These are phyloP conservation scores for Morella rubra DNA, from an alignment of 306 rosid genomes.

Conservation along the genomic window DNA sequence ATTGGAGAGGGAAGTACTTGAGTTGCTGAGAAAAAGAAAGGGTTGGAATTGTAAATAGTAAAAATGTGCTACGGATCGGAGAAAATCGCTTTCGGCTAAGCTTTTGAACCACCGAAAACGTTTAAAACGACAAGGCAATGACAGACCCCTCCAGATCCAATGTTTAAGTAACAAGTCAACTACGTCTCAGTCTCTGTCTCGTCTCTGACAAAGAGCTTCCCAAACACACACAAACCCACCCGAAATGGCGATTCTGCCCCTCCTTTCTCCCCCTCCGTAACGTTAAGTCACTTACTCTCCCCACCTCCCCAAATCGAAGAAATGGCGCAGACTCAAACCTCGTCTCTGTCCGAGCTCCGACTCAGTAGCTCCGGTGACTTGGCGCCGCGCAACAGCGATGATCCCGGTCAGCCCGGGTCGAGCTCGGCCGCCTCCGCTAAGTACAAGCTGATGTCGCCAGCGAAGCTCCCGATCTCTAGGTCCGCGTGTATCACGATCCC, in stretches of 20 bases:
- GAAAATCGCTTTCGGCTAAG: no score
- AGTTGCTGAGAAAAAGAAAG: no score
- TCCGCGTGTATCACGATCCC: slow-evolving; percentile 77
- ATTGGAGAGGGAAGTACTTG: no score
- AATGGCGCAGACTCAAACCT: background rate
- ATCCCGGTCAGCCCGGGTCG: slow-evolving; percentile 38
- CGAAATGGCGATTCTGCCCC: slow-evolving; percentile 56
- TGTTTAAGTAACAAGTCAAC: slow-evolving; percentile 47
- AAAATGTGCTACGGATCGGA: no score
- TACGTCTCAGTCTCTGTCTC: slow-evolving; percentile 33
- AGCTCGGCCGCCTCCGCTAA: slow-evolving; percentile 43
- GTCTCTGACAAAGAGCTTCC: slow-evolving; percentile 23
- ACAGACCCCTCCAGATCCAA: slow-evolving; percentile 36
- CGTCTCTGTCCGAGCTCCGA: background rate
- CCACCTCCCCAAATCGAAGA: background rate
- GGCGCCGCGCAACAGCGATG: background rate
- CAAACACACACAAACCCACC: background rate
- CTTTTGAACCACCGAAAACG: slow-evolving; percentile 24
- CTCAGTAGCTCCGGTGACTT: background rate
- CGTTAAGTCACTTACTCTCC: background rate
- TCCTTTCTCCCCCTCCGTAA: slow-evolving; percentile 1
- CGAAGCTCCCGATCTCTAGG: slow-evolving; percentile 98
- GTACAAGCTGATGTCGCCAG: slow-evolving; percentile 90
- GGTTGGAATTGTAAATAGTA: no score
- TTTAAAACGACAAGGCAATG: slow-evolving; percentile 43